A percentile compares a stretch with the other conserved stretches of the same genome.
Conservation (phyloP, 2,329 filamentous ascomycete species). For the Aureobasidium lini region DNA sequence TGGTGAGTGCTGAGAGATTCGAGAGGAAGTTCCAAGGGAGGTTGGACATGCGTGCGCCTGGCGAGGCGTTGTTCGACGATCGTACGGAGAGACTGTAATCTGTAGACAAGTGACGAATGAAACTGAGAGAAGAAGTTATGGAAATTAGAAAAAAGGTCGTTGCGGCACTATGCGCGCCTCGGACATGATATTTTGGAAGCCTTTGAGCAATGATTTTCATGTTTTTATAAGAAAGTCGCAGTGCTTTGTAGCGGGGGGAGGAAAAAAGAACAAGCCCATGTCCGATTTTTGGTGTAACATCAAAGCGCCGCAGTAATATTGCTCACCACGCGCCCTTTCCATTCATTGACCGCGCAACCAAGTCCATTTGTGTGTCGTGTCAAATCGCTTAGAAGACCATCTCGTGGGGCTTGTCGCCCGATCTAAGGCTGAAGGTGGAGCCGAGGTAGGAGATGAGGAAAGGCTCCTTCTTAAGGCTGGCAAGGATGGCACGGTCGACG, state of each 20-base stretch:
- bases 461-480: conserved; percentile 97
- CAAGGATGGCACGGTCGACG: conserved; percentile 91
- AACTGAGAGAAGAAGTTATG: background rate
- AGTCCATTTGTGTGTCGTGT: conserved; percentile 14
- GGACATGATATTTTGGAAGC: conserved; percentile 12
- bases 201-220: conserved; percentile 13
- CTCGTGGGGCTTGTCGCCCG: conserved; percentile 99
- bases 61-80: conserved; percentile 11
- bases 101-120: background rate
- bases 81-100: background rate
- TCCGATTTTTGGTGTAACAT: conserved; percentile 12
- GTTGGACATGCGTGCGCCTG: conserved; percentile 16
- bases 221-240: conserved; percentile 13
- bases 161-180: conserved; percentile 14
- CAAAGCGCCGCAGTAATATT: conserved; percentile 12
- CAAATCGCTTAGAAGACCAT: conserved; percentile 82
- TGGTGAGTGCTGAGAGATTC: conserved; percentile 38
- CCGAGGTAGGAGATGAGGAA: conserved; percentile 88
- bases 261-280: conserved; percentile 14
- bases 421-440: conserved; percentile 96
- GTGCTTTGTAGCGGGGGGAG: background rate
- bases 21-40: conserved; percentile 13
- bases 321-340: conserved; percentile 13
- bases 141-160: conserved; percentile 5
- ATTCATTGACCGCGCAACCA: conserved; percentile 10